phyloP scores from a whole-genome alignment of 2,329 filamentous ascomycete species.

The Sporothrix sp. region DNA sequence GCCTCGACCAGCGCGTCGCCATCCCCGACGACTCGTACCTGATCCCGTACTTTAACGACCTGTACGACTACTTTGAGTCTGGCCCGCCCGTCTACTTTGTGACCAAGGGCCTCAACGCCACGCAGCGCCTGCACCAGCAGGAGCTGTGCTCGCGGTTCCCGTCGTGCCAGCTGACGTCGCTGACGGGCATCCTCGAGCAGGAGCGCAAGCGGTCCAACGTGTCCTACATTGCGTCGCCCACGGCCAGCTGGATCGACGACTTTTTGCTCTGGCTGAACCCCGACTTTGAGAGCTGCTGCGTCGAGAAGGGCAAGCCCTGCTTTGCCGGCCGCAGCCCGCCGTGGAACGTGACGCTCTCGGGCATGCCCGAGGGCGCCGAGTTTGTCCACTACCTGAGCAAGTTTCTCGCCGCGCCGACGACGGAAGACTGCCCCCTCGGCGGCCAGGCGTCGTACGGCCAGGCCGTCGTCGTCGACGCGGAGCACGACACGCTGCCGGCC shows the following conservation, averaged over 20 bases:
- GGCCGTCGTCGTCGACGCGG: conserved; percentile 67
- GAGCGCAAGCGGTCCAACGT: conserved; percentile 83
- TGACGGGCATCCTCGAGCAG: conserved; percentile 85
- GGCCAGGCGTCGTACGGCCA: conserved; percentile 81
- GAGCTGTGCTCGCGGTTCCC: conserved; percentile 87
- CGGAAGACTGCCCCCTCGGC: conserved; percentile 75
- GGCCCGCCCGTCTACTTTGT: conserved; percentile 97
- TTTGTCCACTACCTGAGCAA: conserved; percentile 78
- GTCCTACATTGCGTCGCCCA: conserved; percentile 78
- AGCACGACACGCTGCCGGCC: conserved; percentile 59
- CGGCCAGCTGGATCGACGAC: conserved; percentile 95
- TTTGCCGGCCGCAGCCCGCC: conserved; percentile 66
- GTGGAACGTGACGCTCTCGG: conserved; percentile 82
- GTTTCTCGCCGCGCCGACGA: conserved; percentile 73
- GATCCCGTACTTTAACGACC: conserved; percentile 91
- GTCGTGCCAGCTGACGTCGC: conserved; percentile 71
- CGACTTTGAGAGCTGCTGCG: conserved; percentile 61
- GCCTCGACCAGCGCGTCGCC: conserved; percentile 88
- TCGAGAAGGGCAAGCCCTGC: conserved; percentile 61
- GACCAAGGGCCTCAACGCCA: conserved; percentile 69
- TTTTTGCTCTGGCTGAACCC: conserved; percentile 97
- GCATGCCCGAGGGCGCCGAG: conserved; percentile 90
- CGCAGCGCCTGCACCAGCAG: conserved; percentile 65
- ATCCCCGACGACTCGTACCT: conserved; percentile 91
- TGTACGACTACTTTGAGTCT: conserved; percentile 83